Evolutionary conservation across 768 basidiomycete genomes (phyloP).

Genomic region (Trametes coccinea): DNA sequence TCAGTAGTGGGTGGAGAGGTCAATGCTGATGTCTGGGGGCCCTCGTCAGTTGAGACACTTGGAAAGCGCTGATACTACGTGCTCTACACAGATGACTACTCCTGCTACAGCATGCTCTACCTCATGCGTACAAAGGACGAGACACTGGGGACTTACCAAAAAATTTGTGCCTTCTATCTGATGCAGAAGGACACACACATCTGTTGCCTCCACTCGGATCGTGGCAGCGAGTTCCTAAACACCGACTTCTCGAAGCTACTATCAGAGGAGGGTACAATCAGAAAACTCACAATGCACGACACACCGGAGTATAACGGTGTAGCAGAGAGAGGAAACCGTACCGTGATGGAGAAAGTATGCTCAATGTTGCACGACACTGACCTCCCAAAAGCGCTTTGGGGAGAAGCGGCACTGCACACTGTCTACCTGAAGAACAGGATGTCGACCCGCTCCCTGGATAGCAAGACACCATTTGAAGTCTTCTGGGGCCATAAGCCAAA

Average conservation of each 20-base stretch:
- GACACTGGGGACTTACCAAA: conserved; percentile 33
- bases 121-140: conserved; percentile 40
- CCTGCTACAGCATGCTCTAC: conserved; percentile 26
- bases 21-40: conserved; percentile 49
- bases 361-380: conserved; percentile 29
- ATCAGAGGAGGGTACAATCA: conserved; percentile 38
- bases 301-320: conserved; percentile 47
- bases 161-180: conserved; percentile 36
- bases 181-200: conserved; percentile 36
- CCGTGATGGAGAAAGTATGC: conserved; percentile 24
- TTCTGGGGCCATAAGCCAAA: conserved; percentile 19
- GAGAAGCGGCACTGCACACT: conserved; percentile 30
- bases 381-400: conserved; percentile 32
- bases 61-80: conserved; percentile 27
- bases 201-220: conserved; percentile 39
- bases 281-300: conserved; percentile 42
- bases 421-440: conserved; percentile 26
- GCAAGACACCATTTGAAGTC: conserved; percentile 25
- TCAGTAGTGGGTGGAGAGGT: conserved; percentile 38
- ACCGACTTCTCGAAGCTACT: conserved; percentile 35
- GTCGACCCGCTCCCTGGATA: conserved; percentile 17
- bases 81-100: conserved; percentile 34
- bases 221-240: conserved; percentile 37
- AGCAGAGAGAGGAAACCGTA: conserved; percentile 34
- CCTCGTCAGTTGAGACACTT: conserved; percentile 34